phyloP scores from a whole-genome alignment of 164 flowering plant genomes.

The Pachysandra terminalis region DNA sequence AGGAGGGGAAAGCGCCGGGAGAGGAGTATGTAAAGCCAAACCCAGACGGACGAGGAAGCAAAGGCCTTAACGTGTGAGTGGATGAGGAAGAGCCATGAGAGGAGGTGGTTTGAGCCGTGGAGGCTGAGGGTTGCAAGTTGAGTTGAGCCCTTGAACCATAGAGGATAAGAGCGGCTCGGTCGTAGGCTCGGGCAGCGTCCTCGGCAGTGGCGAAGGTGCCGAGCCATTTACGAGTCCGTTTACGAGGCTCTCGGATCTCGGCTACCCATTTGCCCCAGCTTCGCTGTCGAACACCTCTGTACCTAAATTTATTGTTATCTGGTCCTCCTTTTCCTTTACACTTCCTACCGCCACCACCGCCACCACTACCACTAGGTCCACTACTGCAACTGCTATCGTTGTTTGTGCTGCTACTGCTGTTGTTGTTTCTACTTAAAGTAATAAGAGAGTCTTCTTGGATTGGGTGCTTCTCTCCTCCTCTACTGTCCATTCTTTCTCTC shows the following conservation, averaged over 20 bases:
- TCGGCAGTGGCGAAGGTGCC: slow-evolving; percentile 95
- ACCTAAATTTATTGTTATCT: slow-evolving; percentile 77
- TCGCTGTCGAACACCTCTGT: slow-evolving; percentile 84
- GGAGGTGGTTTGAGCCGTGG: slow-evolving; percentile 18
- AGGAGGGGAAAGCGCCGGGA: slow-evolving; percentile 11
- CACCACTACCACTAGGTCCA: slow-evolving; percentile 2
- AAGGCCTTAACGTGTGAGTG: slow-evolving; percentile 48
- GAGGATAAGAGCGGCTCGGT: slow-evolving; percentile 80
- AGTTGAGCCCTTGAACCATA: slow-evolving; percentile 91
- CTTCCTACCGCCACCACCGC: slow-evolving; percentile 23
- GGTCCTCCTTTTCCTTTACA: slow-evolving; percentile 88
- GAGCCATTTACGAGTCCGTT: slow-evolving; percentile 81
- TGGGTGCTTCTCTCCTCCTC: slow-evolving; percentile 5
- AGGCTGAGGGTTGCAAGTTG: slow-evolving; percentile 58
- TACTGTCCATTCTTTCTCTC: slow-evolving; percentile 8
- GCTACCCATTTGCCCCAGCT: slow-evolving; percentile 99
- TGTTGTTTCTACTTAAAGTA: slow-evolving; percentile 11
- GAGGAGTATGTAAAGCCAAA: slow-evolving; percentile 18
- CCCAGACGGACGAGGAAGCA: slow-evolving; percentile 64
- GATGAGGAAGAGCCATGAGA: slow-evolving; percentile 32
- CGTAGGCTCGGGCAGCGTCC: slow-evolving; percentile 94
- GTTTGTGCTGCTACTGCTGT: slow-evolving; percentile 1
- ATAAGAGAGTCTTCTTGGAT: slow-evolving; percentile 9
- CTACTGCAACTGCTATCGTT: neutral
- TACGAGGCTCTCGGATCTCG: slow-evolving; percentile 91